phyloP scores from a whole-genome alignment of 257 asterid genomes.

The Nicotiana obtusifolia region DNA sequence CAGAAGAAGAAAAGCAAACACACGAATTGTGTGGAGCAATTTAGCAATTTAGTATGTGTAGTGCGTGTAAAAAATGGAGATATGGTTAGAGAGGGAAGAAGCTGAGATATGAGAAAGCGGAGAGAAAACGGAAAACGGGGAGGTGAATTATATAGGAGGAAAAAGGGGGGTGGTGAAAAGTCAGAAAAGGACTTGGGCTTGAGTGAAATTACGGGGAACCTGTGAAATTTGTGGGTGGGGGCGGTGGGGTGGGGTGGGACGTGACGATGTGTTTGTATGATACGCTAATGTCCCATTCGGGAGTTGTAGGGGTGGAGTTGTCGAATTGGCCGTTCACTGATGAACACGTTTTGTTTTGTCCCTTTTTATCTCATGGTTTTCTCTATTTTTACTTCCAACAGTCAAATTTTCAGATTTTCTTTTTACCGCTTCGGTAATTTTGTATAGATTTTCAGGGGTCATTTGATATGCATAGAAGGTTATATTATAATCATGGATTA shows the following conservation, averaged over 20 bases:
- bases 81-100: neutral
- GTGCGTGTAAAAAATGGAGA: conserved; percentile 3
- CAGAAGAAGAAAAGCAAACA: neutral
- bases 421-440: neutral
- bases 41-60: neutral
- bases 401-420: too few relatives aligned
- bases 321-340: conserved; percentile 16
- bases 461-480: too few relatives aligned
- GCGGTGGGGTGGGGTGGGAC: conserved; percentile 1
- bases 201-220: neutral
- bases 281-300: conserved; percentile 13
- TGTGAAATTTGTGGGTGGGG: neutral
- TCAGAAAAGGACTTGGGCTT: conserved; percentile 24
- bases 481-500: too few relatives aligned
- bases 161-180: conserved; percentile 11
- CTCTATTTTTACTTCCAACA: neutral
- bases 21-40: neutral
- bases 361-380: neutral
- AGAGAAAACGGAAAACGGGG: neutral
- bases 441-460: neutral
- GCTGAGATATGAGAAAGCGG: conserved; percentile 5
- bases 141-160: conserved; percentile 26
- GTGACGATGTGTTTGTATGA: conserved; percentile 28
- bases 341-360: neutral
- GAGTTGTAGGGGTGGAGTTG: conserved; percentile 17